Evolutionary conservation across 176 grass and related monocot species (phyloP), one percentile per base, ranked within the genome.

Genomic region (Ensete ventricosum): DNA sequence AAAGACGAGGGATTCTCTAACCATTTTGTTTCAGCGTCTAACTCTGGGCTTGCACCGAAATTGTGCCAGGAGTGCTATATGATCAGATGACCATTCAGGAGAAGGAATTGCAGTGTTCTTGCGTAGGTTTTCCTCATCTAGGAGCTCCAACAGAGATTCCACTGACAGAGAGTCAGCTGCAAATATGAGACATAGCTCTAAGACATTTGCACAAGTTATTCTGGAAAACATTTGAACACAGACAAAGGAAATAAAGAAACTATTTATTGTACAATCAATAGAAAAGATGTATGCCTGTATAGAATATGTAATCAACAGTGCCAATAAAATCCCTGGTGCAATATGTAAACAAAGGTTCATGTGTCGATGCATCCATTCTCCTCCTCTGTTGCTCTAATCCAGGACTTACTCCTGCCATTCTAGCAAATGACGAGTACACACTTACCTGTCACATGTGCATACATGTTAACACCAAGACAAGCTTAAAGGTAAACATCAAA

Each of bases 271-370:
- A 43, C 34, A 43, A 43, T 43, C 34, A 52, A 43, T 43, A 14
- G 52, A 77, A 19, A 76, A 77, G 14, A 55, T 57, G 21, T 8
- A 79, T 65, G 95, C 96, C 96, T 69, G 96, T 99, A 79, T 99
- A 99, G 87, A 99, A 99, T 85, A 99, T 99, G 74, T 95, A 99
- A 89, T 99, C 96, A 17, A 94, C 75, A 1, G 96, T 95, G 69
- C 91, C 91, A 75, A 85, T 99, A 83, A 99, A 99, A 84, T 99
- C 96, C 77, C 96, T 84, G 57, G 91, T 95, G 72, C 88, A 99
- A 73, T 99, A 95, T 84, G 96, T 99, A 78, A 99, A 99, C 54
- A 99, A 79, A 21, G 96, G 96, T 78, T 99, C 96, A 83, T 99
- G 94, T 76, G 96, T 99, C 78, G 78, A 57, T 14, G 88, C 78